These are phyloP conservation scores for Yamadazyma scolyti DNA, from an alignment of 805 yeast genomes.

Conservation along the genomic window DNA sequence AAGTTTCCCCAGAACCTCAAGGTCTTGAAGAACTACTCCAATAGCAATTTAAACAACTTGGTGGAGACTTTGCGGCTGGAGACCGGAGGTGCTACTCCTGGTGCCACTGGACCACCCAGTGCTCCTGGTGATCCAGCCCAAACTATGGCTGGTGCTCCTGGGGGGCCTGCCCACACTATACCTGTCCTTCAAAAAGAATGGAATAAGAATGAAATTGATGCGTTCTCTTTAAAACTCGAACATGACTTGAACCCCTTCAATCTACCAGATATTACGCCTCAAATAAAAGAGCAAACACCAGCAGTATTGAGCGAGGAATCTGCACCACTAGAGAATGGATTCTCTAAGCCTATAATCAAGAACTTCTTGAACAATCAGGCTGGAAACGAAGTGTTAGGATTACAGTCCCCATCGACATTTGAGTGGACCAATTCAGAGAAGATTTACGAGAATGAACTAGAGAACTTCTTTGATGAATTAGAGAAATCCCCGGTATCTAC, in stretches of 20 bases:
- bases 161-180: neutral
- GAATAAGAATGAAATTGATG: neutral
- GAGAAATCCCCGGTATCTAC: constrained; percentile 12
- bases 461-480: constrained; percentile 10
- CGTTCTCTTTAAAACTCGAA: constrained; percentile 3
- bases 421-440: constrained; percentile 12
- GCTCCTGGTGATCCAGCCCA: neutral
- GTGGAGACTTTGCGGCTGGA: constrained; percentile 20
- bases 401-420: constrained; percentile 6
- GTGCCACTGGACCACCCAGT: neutral
- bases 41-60: constrained; percentile 35
- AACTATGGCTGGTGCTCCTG: neutral
- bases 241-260: constrained; percentile 9
- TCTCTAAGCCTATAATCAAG: constrained; percentile 1
- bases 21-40: constrained; percentile 28
- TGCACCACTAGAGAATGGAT: no score
- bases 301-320: constrained; percentile 1
- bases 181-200: neutral
- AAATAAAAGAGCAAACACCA: neutral
- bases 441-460: constrained; percentile 8
- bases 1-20: constrained; percentile 13
- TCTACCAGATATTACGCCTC: neutral
- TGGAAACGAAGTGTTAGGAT: neutral
- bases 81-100: neutral
- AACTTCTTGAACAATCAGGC: neutral